phyloP scores from a whole-genome alignment of 1,284 basidiomycete genomes.

The Amylostereum areolatum region DNA sequence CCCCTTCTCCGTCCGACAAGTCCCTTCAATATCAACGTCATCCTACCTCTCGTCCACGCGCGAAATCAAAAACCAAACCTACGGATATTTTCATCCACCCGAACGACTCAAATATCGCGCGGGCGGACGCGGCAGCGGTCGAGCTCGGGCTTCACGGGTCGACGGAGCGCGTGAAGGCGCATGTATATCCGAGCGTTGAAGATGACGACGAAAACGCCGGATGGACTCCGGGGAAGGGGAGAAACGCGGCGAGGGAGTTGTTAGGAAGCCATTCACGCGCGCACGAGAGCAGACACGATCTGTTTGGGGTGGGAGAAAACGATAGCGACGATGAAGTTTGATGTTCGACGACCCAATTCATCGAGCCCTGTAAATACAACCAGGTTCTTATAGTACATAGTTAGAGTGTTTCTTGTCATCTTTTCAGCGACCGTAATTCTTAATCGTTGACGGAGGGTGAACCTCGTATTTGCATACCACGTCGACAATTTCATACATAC shows the following conservation, averaged over 20 bases:
- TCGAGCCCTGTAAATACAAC: no score
- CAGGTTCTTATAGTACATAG: no score
- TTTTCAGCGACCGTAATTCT: no score
- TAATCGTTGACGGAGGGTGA: no score
- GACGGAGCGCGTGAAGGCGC: constrained; percentile 32
- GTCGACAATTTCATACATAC: no score
- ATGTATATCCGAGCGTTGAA: constrained; percentile 21
- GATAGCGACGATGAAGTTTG: constrained; percentile 9
- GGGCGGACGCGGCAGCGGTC: constrained; percentile 52
- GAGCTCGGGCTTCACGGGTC: constrained; percentile 44
- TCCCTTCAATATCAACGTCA: constrained; percentile 5
- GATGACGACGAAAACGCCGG: constrained; percentile 20
- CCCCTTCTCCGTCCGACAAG: constrained; percentile 14
- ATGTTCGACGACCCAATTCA: no score
- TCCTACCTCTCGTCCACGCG: constrained; percentile 27
- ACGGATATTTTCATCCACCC: constrained; percentile 58
- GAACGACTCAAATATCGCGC: constrained; percentile 50
- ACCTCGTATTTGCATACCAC: no score
- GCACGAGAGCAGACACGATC: constrained; percentile 3
- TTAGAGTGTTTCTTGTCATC: no score
- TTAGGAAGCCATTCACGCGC: constrained; percentile 10
- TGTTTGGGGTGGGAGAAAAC: constrained; percentile 10
- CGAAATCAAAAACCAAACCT: constrained; percentile 52
- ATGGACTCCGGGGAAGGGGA: constrained; percentile 36
- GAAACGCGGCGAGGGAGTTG: constrained; percentile 29